Conservation (phyloP, 495 filamentous ascomycete genomes). For the Lasiosphaeria ovina region DNA sequence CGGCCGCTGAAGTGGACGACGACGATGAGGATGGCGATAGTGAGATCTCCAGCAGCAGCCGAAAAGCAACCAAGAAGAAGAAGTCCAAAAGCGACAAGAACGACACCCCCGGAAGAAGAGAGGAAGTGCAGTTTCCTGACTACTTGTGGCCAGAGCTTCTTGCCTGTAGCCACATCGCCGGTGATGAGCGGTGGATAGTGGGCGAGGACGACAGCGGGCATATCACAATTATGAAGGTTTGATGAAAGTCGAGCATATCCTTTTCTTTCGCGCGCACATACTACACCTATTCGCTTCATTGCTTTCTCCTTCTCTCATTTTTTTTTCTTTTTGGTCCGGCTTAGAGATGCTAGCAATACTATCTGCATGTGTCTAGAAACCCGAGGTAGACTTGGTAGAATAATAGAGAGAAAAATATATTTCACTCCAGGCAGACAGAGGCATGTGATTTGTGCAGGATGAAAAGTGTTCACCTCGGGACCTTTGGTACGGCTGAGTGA, state of each 20-base stretch:
- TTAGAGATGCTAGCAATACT: too few relatives aligned
- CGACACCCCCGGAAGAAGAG: slow-evolving; percentile 3
- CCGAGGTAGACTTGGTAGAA: too few relatives aligned
- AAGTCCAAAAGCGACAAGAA: slow-evolving; percentile 1
- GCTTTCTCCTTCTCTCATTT: too few relatives aligned
- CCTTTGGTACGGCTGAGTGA: too few relatives aligned
- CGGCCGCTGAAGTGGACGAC: background rate
- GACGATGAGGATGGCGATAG: slow-evolving; percentile 2
- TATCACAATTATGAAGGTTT: slow-evolving; percentile 57
- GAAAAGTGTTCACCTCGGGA: too few relatives aligned
- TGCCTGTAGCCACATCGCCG: slow-evolving; percentile 55
- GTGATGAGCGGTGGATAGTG: slow-evolving; percentile 62
- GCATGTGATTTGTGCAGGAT: too few relatives aligned
- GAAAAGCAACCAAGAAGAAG: background rate
- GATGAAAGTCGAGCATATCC: background rate
- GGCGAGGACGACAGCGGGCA: slow-evolving; percentile 55
- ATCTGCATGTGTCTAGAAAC: too few relatives aligned
- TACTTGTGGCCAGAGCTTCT: slow-evolving; percentile 52
- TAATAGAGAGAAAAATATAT: too few relatives aligned
- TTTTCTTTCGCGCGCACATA: background rate
- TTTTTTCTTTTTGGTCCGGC: too few relatives aligned
- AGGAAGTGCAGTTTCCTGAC: slow-evolving; percentile 42
- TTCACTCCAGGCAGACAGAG: too few relatives aligned
- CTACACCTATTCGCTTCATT: too few relatives aligned
- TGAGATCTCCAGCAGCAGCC: background rate